Conservation (phyloP, 495 filamentous ascomycete genomes). For the Penicillium pancosmium region DNA sequence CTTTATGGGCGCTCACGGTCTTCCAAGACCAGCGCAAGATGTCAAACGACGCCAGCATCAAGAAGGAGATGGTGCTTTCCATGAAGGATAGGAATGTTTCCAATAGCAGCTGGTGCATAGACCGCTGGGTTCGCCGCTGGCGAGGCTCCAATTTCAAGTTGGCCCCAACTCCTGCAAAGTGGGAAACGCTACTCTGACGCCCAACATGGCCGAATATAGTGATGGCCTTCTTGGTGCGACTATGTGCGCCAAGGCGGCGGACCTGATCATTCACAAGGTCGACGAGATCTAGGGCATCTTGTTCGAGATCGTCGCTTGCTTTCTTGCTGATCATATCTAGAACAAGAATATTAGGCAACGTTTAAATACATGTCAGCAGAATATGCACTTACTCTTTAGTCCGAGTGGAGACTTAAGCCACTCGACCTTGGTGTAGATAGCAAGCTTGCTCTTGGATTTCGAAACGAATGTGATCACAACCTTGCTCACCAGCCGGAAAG, state of each 20-base stretch:
- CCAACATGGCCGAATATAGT: slow-evolving; percentile 88
- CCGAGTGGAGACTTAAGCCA: slow-evolving; percentile 72
- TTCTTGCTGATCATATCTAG: slow-evolving; percentile 72
- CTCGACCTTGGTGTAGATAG: slow-evolving; percentile 82
- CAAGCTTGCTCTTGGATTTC: slow-evolving; percentile 89
- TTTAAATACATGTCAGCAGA: neutral
- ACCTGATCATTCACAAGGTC: slow-evolving; percentile 89
- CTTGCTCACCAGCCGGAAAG: slow-evolving; percentile 85
- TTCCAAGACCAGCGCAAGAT: slow-evolving; percentile 65
- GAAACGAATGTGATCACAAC: slow-evolving; percentile 91
- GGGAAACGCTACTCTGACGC: slow-evolving; percentile 64
- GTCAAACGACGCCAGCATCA: slow-evolving; percentile 74
- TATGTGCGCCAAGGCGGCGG: slow-evolving; percentile 72
- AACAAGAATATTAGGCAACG: slow-evolving; percentile 14
- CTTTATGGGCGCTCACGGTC: slow-evolving; percentile 69
- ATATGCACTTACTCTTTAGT: slow-evolving; percentile 56
- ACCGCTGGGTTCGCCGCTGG: slow-evolving; percentile 67
- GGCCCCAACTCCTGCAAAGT: slow-evolving; percentile 56
- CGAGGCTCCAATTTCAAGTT: slow-evolving; percentile 43
- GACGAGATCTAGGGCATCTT: slow-evolving; percentile 81
- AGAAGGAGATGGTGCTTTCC: slow-evolving; percentile 68
- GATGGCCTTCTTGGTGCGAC: slow-evolving; percentile 86
- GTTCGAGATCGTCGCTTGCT: slow-evolving; percentile 76
- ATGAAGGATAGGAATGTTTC: slow-evolving; percentile 69
- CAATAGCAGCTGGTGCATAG: slow-evolving; percentile 66